Evolutionary conservation across 2,329 filamentous ascomycete species (phyloP).

Genomic region (Sporothrix variecibatus): DNA sequence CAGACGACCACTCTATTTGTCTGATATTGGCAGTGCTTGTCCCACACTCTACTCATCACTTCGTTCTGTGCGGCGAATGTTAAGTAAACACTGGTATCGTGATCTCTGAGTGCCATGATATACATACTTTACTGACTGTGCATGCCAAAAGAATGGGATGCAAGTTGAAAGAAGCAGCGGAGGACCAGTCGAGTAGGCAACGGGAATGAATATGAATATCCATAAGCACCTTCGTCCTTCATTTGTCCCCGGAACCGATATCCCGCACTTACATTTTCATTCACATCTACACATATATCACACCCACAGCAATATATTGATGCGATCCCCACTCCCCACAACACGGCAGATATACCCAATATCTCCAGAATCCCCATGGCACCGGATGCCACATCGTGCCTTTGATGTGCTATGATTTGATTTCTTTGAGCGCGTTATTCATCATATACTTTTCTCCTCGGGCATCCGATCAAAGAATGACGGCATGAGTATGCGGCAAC

Average conservation of each 20-base stretch:
- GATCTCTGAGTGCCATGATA: neutral
- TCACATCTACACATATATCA: neutral
- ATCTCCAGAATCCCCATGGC: neutral
- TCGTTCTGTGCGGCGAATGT: neutral
- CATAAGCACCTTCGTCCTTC: neutral
- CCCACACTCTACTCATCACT: neutral
- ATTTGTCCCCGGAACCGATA: neutral
- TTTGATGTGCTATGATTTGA: neutral
- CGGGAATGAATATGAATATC: neutral
- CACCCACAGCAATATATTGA: neutral
- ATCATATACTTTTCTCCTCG: neutral
- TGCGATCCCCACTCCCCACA: conserved; percentile 1
- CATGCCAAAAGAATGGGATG: neutral
- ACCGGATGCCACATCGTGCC: too few relatives aligned
- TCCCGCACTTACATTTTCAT: neutral
- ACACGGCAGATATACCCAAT: neutral
- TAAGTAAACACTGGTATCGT: neutral
- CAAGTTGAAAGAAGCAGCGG: too few relatives aligned
- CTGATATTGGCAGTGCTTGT: neutral
- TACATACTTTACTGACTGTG: neutral
- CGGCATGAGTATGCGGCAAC: neutral
- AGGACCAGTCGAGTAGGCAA: neutral
- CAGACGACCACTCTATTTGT: neutral
- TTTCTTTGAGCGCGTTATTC: neutral
- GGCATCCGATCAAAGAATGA: neutral